Percentiles rank a stretch among this genome's conserved stretches.
Conservation (phyloP, 805 yeast species). For the Diddensiella santjacobensis region DNA sequence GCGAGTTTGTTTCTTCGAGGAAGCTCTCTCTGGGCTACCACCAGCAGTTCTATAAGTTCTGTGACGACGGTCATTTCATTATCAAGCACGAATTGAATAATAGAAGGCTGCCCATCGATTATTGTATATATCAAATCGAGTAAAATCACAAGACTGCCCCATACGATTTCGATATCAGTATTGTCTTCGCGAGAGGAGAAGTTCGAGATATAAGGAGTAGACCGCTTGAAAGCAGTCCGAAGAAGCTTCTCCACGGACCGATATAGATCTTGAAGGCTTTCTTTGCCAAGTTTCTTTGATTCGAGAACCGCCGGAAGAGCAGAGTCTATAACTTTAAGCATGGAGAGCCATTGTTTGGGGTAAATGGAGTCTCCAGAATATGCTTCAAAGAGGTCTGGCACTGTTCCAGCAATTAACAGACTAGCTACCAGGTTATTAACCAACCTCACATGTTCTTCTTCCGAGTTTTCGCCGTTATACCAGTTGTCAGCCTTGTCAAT, state of each 20-base stretch:
- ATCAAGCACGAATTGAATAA: background rate
- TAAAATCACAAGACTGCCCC: conserved; percentile 13
- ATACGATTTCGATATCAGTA: conserved; percentile 6
- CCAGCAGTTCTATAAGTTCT: conserved; percentile 3
- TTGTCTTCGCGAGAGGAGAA: background rate
- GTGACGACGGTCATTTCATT: background rate
- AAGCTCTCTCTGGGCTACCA: conserved; percentile 17
- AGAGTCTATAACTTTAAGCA: conserved; percentile 21
- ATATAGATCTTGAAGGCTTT: background rate
- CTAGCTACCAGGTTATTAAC: background rate
- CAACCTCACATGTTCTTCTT: background rate
- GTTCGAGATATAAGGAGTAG: background rate
- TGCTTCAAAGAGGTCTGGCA: conserved; percentile 2
- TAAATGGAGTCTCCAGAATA: background rate
- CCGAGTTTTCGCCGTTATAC: conserved; percentile 13
- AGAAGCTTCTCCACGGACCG: background rate
- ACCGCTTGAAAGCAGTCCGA: background rate
- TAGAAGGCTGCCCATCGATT: conserved; percentile 1
- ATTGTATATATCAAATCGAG: conserved; percentile 14
- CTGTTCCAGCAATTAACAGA: background rate
- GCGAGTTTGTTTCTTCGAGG: conserved; percentile 21
- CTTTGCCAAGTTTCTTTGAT: background rate
- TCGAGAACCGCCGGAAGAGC: conserved; percentile 5
- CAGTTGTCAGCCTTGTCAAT: conserved; percentile 6
- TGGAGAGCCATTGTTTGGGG: conserved; percentile 9